phyloP scores from a whole-genome alignment of 345 rosid genomes.

The Syzygium grande region DNA sequence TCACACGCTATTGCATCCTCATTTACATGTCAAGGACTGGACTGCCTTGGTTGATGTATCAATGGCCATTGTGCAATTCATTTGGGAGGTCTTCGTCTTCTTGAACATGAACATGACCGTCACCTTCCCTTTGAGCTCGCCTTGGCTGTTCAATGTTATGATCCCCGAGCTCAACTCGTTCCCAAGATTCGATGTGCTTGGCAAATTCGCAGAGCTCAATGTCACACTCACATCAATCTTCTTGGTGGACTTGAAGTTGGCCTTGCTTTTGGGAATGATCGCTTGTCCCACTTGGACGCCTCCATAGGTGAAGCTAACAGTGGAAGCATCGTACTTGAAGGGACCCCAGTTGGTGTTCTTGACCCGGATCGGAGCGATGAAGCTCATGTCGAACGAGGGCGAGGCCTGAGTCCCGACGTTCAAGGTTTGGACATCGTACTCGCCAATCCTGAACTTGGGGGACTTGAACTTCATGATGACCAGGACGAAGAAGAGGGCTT shows the following conservation, averaged over 20 bases:
- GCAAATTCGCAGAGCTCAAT: background rate
- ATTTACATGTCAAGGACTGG: background rate
- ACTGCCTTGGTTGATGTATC: background rate
- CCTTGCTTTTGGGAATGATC: slow-evolving; percentile 1
- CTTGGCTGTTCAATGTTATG: background rate
- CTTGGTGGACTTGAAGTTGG: slow-evolving; percentile 3
- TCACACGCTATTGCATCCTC: background rate
- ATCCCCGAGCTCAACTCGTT: background rate
- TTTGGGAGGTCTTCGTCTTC: background rate
- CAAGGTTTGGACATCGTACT: background rate
- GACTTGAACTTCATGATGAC: slow-evolving; percentile 8
- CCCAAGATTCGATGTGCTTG: background rate
- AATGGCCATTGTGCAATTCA: slow-evolving; percentile 3
- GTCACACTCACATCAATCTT: background rate
- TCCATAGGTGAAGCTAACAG: background rate
- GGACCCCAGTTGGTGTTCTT: slow-evolving; percentile 14
- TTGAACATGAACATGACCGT: slow-evolving; percentile 2
- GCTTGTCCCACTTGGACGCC: slow-evolving; percentile 1
- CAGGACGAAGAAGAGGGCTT: slow-evolving; percentile 8
- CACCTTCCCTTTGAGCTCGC: background rate
- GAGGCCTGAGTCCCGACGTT: background rate
- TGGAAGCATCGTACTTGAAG: slow-evolving; percentile 2
- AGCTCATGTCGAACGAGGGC: background rate
- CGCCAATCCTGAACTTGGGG: slow-evolving; percentile 16
- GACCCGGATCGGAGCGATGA: slow-evolving; percentile 1